phyloP scores from a whole-genome alignment of 495 filamentous ascomycete species.

The Cudoniella acicularis region DNA sequence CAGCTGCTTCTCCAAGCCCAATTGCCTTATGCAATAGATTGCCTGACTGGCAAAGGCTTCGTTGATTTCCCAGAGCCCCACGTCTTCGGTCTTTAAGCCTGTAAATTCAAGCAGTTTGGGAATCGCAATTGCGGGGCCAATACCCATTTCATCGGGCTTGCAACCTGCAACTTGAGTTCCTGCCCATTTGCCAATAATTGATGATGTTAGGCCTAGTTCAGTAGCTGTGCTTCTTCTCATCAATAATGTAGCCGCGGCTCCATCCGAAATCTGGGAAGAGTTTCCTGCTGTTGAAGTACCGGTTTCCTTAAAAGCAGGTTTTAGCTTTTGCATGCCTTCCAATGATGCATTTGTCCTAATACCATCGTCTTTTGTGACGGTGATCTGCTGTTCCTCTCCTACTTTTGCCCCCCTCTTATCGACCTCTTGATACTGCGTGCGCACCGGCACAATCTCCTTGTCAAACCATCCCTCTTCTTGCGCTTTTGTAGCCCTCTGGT shows the following conservation, averaged over 20 bases:
- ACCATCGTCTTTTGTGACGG: constrained; percentile 75
- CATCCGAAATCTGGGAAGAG: constrained; percentile 81
- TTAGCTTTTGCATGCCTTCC: constrained; percentile 71
- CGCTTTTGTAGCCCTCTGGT: constrained; percentile 66
- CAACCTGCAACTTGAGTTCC: constrained; percentile 70
- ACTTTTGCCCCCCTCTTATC: constrained; percentile 57
- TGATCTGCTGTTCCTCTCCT: constrained; percentile 43
- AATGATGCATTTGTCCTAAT: constrained; percentile 62
- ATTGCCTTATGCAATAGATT: constrained; percentile 70
- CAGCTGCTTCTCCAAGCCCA: constrained; percentile 61
- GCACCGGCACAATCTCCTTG: constrained; percentile 73
- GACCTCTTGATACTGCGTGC: constrained; percentile 60
- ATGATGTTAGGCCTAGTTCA: constrained; percentile 61
- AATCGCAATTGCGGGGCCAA: constrained; percentile 82
- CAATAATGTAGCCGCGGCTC: constrained; percentile 76
- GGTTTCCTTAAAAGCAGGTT: constrained; percentile 73
- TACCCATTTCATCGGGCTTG: constrained; percentile 87
- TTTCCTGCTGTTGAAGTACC: constrained; percentile 85
- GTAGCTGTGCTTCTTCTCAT: constrained; percentile 82
- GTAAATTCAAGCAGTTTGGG: constrained; percentile 69
- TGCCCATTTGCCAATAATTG: constrained; percentile 78
- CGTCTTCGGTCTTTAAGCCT: constrained; percentile 61
- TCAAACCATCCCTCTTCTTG: constrained; percentile 67
- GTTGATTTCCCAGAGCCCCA: constrained; percentile 93
- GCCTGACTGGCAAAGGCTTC: constrained; percentile 93